Evolutionary conservation across 1,284 basidiomycete species (phyloP), one percentile per base, ranked within the genome.

Genomic region (Hemileia vastatrix): DNA sequence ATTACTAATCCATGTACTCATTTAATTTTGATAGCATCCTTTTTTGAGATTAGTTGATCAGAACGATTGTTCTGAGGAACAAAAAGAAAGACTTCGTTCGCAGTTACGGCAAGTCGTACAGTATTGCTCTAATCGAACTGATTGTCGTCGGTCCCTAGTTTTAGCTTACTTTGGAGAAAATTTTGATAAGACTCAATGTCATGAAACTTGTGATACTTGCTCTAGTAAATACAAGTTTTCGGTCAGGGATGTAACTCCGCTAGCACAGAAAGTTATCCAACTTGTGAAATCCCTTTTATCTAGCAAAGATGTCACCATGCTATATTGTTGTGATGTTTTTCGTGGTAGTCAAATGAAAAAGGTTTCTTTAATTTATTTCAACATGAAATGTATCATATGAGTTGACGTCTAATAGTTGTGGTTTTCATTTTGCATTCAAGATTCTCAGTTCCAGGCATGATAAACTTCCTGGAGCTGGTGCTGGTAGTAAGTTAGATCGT

Each of bases 141-240:
- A 90, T 68, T 98, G 94, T 72, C 85, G 95, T 6, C 85, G 95
- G 1, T 81, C 82, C 1, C 88, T 90, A 71, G 80, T 98, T 18
- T 81, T 98, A 48, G 81, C 80, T 43, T 87, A 88, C 73, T 84
- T 83, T 69, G 71, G 70, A 65, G 87, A 90, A 73, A 80, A 50
- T 44, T 86, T 88, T 70, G 79, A 82, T 61, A 71, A 78, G 32
- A 75, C 72, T 8, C 66, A 80, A 31, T 94, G 91, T 72, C 76
- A 79, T 31, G 77, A 79, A 57, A 79, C 80, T 8, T 92, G 90
- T 72, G 85, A 91, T 76, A 90, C 87, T 67, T 92, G 89, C 73
- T 74, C 78, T 48, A 52, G 81, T 58, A 76, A 77, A 32, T 76
- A 78, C n/a, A 77, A 73, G 3, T 67, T 79, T 4, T 67, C 77